A percentile compares a stretch with the other conserved stretches of the same genome.
phyloP scores from a whole-genome alignment of 768 basidiomycete species.

The Amanita rubescens region DNA sequence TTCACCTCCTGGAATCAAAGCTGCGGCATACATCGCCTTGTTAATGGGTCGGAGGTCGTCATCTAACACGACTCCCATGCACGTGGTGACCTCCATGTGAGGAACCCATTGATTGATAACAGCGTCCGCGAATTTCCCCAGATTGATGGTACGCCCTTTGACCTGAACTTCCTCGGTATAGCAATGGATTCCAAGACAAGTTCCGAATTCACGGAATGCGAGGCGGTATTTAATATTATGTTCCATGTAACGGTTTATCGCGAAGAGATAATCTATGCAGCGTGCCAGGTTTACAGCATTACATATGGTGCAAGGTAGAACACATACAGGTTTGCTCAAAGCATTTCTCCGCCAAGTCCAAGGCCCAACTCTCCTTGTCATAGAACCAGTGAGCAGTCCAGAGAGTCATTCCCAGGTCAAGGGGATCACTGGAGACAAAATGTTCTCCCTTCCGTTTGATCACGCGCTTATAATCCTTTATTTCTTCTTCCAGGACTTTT shows the following conservation, averaged over 20 bases:
- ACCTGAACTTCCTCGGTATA: background rate
- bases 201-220: slow-evolving; percentile 1
- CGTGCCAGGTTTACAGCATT: no score
- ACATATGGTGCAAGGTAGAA: no score
- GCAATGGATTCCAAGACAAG: background rate
- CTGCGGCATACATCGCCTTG: slow-evolving; percentile 2
- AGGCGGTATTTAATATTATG: background rate
- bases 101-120: background rate
- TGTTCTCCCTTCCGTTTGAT: slow-evolving; percentile 1
- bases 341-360: background rate
- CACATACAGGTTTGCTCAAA: background rate
- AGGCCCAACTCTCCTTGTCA: background rate
- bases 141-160: background rate
- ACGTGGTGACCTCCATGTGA: background rate
- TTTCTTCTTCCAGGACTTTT: background rate
- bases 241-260: background rate
- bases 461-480: slow-evolving; percentile 1
- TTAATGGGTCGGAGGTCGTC: slow-evolving; percentile 1
- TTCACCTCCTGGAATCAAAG: slow-evolving; percentile 1
- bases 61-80: background rate
- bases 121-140: background rate
- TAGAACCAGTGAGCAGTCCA: slow-evolving; percentile 1
- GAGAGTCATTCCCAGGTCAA: slow-evolving; percentile 1
- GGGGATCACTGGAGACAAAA: background rate
- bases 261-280: background rate